phyloP scores from a whole-genome alignment of 1,284 basidiomycete species.

The Malassezia obtusa region DNA sequence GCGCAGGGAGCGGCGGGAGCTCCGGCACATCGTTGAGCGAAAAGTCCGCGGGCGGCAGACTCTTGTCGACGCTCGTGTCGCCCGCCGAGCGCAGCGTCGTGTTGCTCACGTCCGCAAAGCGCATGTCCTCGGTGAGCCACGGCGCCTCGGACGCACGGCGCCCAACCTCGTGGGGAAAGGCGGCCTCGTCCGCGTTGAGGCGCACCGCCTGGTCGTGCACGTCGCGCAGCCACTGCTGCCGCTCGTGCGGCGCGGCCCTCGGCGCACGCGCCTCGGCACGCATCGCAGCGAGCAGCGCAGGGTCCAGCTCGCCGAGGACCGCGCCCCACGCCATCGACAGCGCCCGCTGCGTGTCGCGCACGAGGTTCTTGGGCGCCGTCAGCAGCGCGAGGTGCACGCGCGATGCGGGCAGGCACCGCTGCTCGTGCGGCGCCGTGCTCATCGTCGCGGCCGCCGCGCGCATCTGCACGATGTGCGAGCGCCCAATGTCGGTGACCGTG shows the following conservation, averaged over 20 bases:
- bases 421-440: constrained; percentile 6
- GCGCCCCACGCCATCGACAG: constrained; percentile 10
- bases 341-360: neutral
- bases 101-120: constrained; percentile 6
- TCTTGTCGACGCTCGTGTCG: neutral
- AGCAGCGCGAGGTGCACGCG: constrained; percentile 9
- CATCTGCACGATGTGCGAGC: constrained; percentile 5
- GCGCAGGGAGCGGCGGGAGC: neutral
- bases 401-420: constrained; percentile 10
- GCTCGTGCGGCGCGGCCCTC: neutral
- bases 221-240: constrained; percentile 14
- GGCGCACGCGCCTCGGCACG: neutral
- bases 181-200: constrained; percentile 5
- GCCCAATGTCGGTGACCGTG: constrained; percentile 7
- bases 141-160: constrained; percentile 11
- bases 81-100: neutral
- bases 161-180: constrained; percentile 11
- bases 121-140: constrained; percentile 1
- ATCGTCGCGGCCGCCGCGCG: constrained; percentile 8
- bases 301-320: neutral
- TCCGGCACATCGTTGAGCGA: neutral
- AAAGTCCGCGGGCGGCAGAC: constrained; percentile 1
- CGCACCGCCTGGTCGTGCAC: constrained; percentile 9
- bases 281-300: neutral
- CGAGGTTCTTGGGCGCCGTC: neutral